Percentiles rank a stretch among this genome's conserved stretches.
phyloP scores from a whole-genome alignment of 2,329 filamentous ascomycete genomes.

The Pseudogymnoascus sp. region DNA sequence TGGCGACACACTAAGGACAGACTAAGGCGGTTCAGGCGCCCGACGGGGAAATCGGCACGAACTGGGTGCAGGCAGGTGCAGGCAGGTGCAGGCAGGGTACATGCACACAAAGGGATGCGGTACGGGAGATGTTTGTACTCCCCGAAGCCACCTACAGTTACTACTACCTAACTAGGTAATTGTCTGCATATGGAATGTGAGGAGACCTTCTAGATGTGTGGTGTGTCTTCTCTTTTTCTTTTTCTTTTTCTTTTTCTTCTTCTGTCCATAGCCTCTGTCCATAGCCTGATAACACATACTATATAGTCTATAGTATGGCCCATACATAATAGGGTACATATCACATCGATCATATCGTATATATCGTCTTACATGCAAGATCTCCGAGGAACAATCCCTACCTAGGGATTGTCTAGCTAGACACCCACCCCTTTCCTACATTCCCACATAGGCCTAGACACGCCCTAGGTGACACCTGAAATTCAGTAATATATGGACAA shows the following conservation, averaged over 20 bases:
- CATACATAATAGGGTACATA: neutral
- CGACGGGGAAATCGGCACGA: neutral
- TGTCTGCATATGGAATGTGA: neutral
- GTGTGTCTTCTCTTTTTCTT: neutral
- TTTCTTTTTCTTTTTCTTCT: neutral
- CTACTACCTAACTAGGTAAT: too few species aligned
- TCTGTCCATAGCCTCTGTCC: neutral
- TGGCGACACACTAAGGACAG: neutral
- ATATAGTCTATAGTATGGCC: neutral
- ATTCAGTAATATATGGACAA: neutral
- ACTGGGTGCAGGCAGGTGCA: slow-evolving; percentile 1
- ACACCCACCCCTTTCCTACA: neutral
- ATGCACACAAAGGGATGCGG: neutral
- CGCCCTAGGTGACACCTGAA: neutral
- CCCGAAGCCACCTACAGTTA: neutral
- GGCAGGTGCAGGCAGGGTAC: neutral
- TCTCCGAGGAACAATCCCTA: neutral
- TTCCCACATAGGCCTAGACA: neutral
- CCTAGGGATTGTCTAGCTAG: too few species aligned
- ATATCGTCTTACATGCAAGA: neutral
- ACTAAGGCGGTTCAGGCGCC: slow-evolving; percentile 1
- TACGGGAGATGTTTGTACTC: neutral
- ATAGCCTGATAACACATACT: neutral
- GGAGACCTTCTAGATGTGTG: neutral
- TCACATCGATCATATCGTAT: neutral